These are phyloP conservation scores for Exophiala phaeomuriformis DNA, from an alignment of 2,329 filamentous ascomycete species.

Conservation along the genomic window DNA sequence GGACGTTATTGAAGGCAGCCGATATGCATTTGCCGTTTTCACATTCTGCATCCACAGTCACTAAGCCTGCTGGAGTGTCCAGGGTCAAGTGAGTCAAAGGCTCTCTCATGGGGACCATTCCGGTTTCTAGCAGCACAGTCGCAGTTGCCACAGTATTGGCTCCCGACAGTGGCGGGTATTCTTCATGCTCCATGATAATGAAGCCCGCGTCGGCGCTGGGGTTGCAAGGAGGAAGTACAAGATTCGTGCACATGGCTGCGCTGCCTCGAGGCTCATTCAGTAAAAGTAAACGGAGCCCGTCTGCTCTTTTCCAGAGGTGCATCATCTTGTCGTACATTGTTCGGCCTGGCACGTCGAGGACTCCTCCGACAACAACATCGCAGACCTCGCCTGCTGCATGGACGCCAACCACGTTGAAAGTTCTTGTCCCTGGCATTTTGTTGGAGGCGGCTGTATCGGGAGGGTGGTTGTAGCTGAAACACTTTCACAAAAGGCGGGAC, in stretches of 20 bases:
- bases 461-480: too few relatives aligned
- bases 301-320: conserved; percentile 37
- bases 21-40: conserved; percentile 39
- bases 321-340: conserved; percentile 46
- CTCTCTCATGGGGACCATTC: conserved; percentile 42
- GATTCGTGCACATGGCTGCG: conserved; percentile 36
- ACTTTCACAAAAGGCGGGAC: too few relatives aligned
- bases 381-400: conserved; percentile 37
- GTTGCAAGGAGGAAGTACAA: conserved; percentile 40
- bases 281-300: conserved; percentile 38
- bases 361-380: conserved; percentile 45
- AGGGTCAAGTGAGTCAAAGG: conserved; percentile 37
- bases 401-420: conserved; percentile 5
- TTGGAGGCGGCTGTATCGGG: too few relatives aligned
- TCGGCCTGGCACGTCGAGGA: conserved; percentile 34
- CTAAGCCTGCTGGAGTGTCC: conserved; percentile 42
- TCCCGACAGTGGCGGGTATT: conserved; percentile 43
- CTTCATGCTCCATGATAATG: conserved; percentile 42
- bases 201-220: conserved; percentile 41
- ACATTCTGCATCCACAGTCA: conserved; percentile 38
- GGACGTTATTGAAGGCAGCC: conserved; percentile 43
- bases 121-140: conserved; percentile 44
- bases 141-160: conserved; percentile 41
- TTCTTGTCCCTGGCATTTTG: too few relatives aligned
- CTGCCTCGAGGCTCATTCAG: conserved; percentile 44